Evolutionary conservation across 106 monocot species (phyloP), one percentile per base, ranked within the genome.

Genomic region (Dioscorea dumetorum): DNA sequence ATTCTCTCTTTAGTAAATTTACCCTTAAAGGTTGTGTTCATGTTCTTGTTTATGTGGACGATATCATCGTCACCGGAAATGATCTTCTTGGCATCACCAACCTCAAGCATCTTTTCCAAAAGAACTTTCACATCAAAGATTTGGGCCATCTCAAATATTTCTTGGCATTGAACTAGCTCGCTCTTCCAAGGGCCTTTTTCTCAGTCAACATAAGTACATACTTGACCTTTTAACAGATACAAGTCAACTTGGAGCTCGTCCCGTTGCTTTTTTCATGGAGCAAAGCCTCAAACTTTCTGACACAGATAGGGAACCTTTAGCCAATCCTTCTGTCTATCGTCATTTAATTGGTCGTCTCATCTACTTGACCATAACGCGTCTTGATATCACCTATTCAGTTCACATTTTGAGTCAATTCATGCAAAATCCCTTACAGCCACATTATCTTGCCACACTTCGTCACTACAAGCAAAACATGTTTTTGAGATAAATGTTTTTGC

Each of bases 31-130:
- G 34, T 4, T 34, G 34, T 34, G 34, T 34, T 34, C 34, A 34
- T 1, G 16, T 80, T 20, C 20, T 80, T 5, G 48, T 74, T 5
- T 80, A 74, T 50, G 70, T 74, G 4, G 70, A 80, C 70, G 70
- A 74, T 49, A 49, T 79, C 1, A 5, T 79, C 7, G 10, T 73
- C 0, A 17, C 68, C 12, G 49, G 68, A 22, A 56, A 79, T 63
- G 49, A 63, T 33, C 0, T 2, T 0, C 3, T 15, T 0, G n/a
- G 0, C 7, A 62, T 61, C 53, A 12, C 5, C 17, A 15, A 0
- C 5, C 7, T 33, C 69, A 1, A 69, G 63, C 32, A 18, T 8
- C 6, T 35, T 41, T 2, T 49, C 74, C 4, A 3, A 35, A 12
- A 14, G 35, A 32, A 0, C 9, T 79, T 79, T 58, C 16, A 68